Percentiles rank a stretch among this genome's conserved stretches.
Conservation (phyloP, 768 basidiomycete genomes). For the Tulasnella sp. region DNA sequence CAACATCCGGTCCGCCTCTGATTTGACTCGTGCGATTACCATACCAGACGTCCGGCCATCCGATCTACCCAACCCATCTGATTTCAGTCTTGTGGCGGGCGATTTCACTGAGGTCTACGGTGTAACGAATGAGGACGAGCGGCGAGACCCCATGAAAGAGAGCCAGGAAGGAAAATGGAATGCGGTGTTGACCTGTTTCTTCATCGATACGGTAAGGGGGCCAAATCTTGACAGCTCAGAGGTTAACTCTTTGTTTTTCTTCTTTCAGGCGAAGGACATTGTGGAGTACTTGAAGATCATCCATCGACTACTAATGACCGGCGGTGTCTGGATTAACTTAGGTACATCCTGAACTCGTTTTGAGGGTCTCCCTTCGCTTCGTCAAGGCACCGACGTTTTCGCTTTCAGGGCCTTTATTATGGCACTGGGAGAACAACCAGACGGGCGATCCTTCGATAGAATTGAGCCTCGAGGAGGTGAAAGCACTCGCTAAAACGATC, state of each 20-base stretch:
- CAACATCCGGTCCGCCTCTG: constrained; percentile 49
- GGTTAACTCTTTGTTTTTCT: background rate
- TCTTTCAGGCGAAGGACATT: constrained; percentile 71
- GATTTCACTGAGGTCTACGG: constrained; percentile 94
- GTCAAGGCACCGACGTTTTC: background rate
- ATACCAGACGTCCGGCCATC: constrained; percentile 83
- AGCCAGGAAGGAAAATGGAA: constrained; percentile 77
- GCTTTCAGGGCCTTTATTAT: constrained; percentile 69
- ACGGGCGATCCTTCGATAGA: constrained; percentile 74
- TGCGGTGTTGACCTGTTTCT: constrained; percentile 89
- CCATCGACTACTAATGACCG: constrained; percentile 68
- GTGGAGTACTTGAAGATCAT: constrained; percentile 85
- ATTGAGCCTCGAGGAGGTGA: constrained; percentile 82
- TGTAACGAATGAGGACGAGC: constrained; percentile 25
- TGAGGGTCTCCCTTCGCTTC: background rate
- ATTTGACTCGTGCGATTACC: constrained; percentile 54
- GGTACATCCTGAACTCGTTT: constrained; percentile 34
- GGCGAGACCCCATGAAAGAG: constrained; percentile 40
- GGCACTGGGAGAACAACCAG: constrained; percentile 91
- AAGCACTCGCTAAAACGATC: constrained; percentile 53
- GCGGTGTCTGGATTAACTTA: constrained; percentile 87
- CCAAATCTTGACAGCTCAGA: background rate
- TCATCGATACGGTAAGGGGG: constrained; percentile 76
- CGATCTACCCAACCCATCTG: constrained; percentile 47
- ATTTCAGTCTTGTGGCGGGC: constrained; percentile 82